A percentile compares a stretch with the other conserved stretches of the same genome.
phyloP scores from a whole-genome alignment of 139 green algal genomes.

The Desmodesmus armatus region DNA sequence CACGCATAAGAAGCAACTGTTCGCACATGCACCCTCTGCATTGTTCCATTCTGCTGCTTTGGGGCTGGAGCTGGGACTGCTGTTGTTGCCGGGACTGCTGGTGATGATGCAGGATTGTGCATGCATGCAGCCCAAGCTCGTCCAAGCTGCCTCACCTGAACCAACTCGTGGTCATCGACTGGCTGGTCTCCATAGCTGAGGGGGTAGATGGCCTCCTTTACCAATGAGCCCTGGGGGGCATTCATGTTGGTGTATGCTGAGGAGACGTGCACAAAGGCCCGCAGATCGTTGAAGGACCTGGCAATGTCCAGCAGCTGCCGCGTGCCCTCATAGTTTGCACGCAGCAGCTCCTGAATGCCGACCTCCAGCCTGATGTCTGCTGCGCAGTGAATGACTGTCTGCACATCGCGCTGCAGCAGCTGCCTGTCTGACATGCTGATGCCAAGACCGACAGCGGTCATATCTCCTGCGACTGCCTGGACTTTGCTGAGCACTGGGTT shows the following conservation, averaged over 20 bases:
- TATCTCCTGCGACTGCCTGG: constrained; percentile 30
- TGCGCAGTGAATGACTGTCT: constrained; percentile 46
- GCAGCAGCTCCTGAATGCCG: constrained; percentile 60
- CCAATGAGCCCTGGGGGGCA: constrained; percentile 36
- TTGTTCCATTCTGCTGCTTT: no score
- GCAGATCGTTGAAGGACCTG: constrained; percentile 17
- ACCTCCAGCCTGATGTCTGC: constrained; percentile 60
- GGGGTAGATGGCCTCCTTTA: constrained; percentile 62
- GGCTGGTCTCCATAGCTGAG: constrained; percentile 60
- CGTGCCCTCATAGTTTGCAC: constrained; percentile 57
- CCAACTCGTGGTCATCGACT: constrained; percentile 31
- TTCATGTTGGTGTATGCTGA: constrained; percentile 58
- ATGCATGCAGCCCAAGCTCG: no score
- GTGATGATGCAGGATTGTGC: background rate
- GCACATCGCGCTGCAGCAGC: background rate
- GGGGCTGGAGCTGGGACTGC: no score
- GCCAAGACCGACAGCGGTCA: constrained; percentile 19
- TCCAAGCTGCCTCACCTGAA: constrained; percentile 34
- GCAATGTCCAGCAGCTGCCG: constrained; percentile 20
- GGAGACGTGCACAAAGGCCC: constrained; percentile 59
- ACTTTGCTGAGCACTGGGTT: constrained; percentile 7
- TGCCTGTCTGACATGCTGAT: constrained; percentile 19
- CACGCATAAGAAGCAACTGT: no score
- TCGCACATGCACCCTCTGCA: no score
- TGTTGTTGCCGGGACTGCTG: no score